Base-by-base conservation (phyloP, 2,329 filamentous ascomycete species). In the Achaetomium macrosporum region DNA sequence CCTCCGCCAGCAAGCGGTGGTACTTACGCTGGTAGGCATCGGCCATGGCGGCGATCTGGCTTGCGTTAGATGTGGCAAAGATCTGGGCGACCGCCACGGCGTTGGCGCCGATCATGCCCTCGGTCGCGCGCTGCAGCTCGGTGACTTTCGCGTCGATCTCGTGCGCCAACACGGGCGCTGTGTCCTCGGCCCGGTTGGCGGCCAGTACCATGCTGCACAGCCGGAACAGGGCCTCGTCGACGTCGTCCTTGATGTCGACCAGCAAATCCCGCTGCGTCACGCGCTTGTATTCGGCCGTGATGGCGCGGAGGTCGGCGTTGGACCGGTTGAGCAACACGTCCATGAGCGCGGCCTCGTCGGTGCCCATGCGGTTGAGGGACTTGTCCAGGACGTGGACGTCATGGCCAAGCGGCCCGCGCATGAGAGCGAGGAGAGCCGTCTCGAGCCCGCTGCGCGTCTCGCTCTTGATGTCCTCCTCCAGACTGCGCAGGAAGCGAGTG, bases 261-360 rank as follows among this genome's bases (percentile, higher is more conserved):
- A 90, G 84, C 2, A 96, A 78, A n/a, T 77, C 76, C 19, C 77
- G 77, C 39, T 75, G 73, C 72, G 84, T 90, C 1, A 78, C 81
- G 16, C 78, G 77, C 42, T 84, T 78, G 67, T 95, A 96, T 15
- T 82, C 78, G 41, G 75, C 69, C 71, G 92, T 95, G 75, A 97
- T 96, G 35, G 88, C 88, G 46, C 81, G 77, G 39, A 97, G 75
- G 63, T 96, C 91, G 36, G 90, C 90, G 64, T 96, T 96, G 40
- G 83, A 87, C 35, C 91, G 81, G 13, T 83, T 77, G 6, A 96
- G 79, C 2, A 96, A 76, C 8, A 96, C 78, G 61, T 96, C 91
- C 67, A 95, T 92, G 48, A 97, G 76, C 1, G 92, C 75, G 50
- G 76, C 75, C 66, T 96, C 92, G 63, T 95, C 95, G 0, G 92